These are phyloP conservation scores for Chaetomium fimeti DNA, from an alignment of 495 filamentous ascomycete genomes.

Conservation along the genomic window DNA sequence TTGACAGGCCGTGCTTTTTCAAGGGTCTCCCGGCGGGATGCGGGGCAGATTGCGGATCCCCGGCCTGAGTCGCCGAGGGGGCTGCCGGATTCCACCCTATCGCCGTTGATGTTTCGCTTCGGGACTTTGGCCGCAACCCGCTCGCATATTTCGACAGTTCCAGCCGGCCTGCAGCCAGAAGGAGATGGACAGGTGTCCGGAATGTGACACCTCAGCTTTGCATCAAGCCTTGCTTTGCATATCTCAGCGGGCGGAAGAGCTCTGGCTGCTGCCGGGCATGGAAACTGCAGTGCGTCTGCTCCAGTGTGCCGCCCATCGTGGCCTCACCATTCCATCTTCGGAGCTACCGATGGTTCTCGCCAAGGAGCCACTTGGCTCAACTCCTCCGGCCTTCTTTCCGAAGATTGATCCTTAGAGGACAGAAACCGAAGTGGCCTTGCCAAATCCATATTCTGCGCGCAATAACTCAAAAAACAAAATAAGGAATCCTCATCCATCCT, in stretches of 20 bases:
- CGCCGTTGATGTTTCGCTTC: not conserved
- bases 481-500: too few species aligned
- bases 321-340: not conserved
- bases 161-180: too few species aligned
- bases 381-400: not conserved
- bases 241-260: not conserved
- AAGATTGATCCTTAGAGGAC: not conserved
- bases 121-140: too few species aligned
- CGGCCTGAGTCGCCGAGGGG: constrained; percentile 11
- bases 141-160: too few species aligned
- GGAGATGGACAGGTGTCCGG: not conserved
- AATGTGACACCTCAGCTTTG: not conserved
- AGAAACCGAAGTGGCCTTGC: not conserved
- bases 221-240: not conserved
- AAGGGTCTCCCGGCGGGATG: not conserved
- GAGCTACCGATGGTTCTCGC: not conserved
- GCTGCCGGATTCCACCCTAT: not conserved
- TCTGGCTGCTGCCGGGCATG: not conserved
- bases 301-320: not conserved
- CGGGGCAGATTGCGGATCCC: constrained; percentile 8
- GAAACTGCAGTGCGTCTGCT: not conserved
- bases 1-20: constrained; percentile 7
- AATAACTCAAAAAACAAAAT: not conserved
- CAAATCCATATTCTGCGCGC: constrained; percentile 12
- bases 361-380: not conserved